Evolutionary conservation across 75 land plant genomes (phyloP), one percentile per base, ranked within the genome.

Genomic region (Isoetes taiwanensis): DNA sequence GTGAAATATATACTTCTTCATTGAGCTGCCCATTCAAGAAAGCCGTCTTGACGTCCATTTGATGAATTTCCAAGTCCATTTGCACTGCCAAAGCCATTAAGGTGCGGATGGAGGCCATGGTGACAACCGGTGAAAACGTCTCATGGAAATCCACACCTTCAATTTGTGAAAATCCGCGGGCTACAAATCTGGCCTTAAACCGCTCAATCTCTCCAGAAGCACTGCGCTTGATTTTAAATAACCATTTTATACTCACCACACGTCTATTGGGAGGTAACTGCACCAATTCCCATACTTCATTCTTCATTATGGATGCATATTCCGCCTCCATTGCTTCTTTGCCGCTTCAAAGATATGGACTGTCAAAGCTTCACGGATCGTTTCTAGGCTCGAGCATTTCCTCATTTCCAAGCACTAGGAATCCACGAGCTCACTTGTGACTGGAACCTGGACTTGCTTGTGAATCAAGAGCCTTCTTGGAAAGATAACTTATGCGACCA

Each of bases 41-140:
- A 5, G n/a, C 19, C 5, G 50, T 6, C 25, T 23, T 46, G 25
- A 46, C 19, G n/a, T 46, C 50, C 16, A 46, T 19, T 46, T 46
- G 50, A 46, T 46, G 50, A 46, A 46, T 19, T 23, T 46, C 50
- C 50, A 46, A 46, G n/a, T 46, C 50, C 16, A 46, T 6, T 23
- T 46, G 25, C 25, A 16, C 25, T 19, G 50, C 50, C 16, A 46
- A n/a, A 23, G 50, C 25, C 25, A 46, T 19, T 19, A 46, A 23
- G 25, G 23, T 19, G 23, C 50, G 23, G 23, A 46, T 46, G 50
- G 50, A 19, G 23, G 50, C 25, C 21, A 46, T 19, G 16, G 16
- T 46, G 16, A 46, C 50, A 16, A 46, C 50, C 25, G 4, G 50
- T 19, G 25, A 19, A n/a, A 19, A 46, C 25, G 50, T 46, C 25